Evolutionary conservation across 257 asterid species (phyloP).

Genomic region (Lithospermum erythrorhizon): DNA sequence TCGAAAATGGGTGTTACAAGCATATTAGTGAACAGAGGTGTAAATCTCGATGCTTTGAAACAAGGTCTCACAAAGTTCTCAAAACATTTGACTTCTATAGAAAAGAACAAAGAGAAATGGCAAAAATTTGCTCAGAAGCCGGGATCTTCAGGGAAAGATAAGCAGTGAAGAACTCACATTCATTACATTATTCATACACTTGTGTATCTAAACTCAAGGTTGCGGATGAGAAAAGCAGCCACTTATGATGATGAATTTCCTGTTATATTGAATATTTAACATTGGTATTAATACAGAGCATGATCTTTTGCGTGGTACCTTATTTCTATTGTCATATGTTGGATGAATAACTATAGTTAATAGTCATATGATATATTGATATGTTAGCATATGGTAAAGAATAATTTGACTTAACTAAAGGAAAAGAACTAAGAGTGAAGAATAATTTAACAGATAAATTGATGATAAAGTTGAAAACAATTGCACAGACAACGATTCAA

Average conservation of each 20-base stretch:
- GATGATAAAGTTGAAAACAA: too few species aligned
- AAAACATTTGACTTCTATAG: slow-evolving; percentile 27
- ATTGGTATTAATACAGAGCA: not conserved
- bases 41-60: slow-evolving; percentile 51
- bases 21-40: slow-evolving; percentile 61
- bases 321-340: not conserved
- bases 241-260: not conserved
- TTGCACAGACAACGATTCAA: not conserved
- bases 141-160: slow-evolving; percentile 18
- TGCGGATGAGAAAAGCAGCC: not conserved
- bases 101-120: slow-evolving; percentile 33
- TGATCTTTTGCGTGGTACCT: not conserved
- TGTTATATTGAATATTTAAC: not conserved
- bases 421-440: too few species aligned
- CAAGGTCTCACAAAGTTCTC: slow-evolving; percentile 52
- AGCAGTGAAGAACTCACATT: slow-evolving; percentile 4
- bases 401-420: too few species aligned
- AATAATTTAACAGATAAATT: too few species aligned
- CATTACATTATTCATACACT: not conserved
- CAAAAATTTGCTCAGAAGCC: slow-evolving; percentile 25
- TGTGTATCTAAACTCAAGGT: not conserved
- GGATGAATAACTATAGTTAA: not conserved
- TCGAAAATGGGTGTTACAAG: slow-evolving; percentile 74
- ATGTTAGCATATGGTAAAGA: not conserved
- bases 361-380: too few species aligned